A percentile compares a stretch with the other conserved stretches of the same genome.
Conservation (phyloP, 1,284 basidiomycete genomes). For the Dichomitus squalens region DNA sequence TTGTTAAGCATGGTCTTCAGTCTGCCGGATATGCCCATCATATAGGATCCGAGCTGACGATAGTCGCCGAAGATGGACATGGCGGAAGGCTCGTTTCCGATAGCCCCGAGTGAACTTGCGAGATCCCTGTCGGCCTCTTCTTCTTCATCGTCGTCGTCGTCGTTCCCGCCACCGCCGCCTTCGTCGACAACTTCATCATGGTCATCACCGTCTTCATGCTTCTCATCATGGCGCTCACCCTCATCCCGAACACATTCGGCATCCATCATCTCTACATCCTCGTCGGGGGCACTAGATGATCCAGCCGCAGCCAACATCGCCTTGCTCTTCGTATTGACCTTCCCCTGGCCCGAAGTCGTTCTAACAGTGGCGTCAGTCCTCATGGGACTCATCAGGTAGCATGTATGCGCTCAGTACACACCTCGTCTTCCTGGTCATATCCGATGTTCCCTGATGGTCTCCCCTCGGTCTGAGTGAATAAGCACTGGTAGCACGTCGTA, state of each 20-base stretch:
- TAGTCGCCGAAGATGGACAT: conserved; percentile 86
- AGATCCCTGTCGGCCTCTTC: conserved; percentile 42
- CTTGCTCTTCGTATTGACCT: conserved; percentile 63
- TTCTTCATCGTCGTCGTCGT: conserved; percentile 47
- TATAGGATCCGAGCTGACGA: conserved; percentile 86
- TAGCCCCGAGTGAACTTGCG: conserved; percentile 33
- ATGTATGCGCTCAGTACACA: conserved; percentile 30
- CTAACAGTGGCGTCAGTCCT: conserved; percentile 30
- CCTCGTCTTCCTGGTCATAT: conserved; percentile 79
- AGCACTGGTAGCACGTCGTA: conserved; percentile 48
- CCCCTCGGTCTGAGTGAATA: conserved; percentile 71
- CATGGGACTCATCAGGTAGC: background rate
- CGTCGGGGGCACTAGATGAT: conserved; percentile 63
- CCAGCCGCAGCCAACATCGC: conserved; percentile 50
- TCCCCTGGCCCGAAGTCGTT: conserved; percentile 58
- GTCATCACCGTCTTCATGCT: conserved; percentile 38
- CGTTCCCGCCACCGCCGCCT: conserved; percentile 44
- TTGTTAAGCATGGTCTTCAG: conserved; percentile 90
- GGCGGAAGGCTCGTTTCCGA: conserved; percentile 68
- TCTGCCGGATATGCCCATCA: conserved; percentile 84
- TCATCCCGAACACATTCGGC: conserved; percentile 62
- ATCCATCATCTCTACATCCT: conserved; percentile 78
- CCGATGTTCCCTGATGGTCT: conserved; percentile 43
- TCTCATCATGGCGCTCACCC: conserved; percentile 52
- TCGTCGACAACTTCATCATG: conserved; percentile 49